phyloP scores from a whole-genome alignment of 2,329 filamentous ascomycete genomes.

The Diaporthe citrichinensis region DNA sequence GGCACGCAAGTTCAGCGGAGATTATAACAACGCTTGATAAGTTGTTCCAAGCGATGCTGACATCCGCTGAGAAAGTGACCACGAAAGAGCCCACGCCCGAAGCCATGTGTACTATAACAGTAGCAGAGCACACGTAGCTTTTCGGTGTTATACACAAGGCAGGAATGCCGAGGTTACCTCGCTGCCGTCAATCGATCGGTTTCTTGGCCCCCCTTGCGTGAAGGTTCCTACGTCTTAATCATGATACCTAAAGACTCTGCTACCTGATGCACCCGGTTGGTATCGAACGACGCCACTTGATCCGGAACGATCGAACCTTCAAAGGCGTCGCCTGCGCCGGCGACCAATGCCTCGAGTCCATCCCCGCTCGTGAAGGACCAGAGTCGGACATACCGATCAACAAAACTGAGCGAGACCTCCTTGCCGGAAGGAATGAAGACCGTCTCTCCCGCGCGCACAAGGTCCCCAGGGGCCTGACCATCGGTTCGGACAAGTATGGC shows the following conservation, averaged over 20 bases:
- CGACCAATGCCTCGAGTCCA: background rate
- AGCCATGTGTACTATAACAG: background rate
- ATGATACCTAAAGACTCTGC: background rate
- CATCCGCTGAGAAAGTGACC: background rate
- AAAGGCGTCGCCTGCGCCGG: background rate
- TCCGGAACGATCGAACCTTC: background rate
- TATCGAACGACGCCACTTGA: background rate
- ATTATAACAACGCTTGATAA: background rate
- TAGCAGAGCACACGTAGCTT: background rate
- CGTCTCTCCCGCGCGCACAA: background rate
- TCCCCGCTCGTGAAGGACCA: background rate
- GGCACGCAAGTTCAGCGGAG: background rate
- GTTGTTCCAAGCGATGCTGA: background rate
- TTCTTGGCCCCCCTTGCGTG: background rate
- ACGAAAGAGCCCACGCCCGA: background rate
- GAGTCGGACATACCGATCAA: background rate
- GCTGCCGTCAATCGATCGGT: background rate
- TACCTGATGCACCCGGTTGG: background rate
- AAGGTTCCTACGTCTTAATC: background rate
- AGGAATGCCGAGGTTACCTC: background rate
- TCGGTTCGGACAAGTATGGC: background rate
- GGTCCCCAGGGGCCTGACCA: background rate
- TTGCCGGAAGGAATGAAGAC: background rate
- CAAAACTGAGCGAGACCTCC: background rate
- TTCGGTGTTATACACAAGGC: accelerated